phyloP scores from a whole-genome alignment of 2,329 filamentous ascomycete genomes.

The Chaetomium strumarium region DNA sequence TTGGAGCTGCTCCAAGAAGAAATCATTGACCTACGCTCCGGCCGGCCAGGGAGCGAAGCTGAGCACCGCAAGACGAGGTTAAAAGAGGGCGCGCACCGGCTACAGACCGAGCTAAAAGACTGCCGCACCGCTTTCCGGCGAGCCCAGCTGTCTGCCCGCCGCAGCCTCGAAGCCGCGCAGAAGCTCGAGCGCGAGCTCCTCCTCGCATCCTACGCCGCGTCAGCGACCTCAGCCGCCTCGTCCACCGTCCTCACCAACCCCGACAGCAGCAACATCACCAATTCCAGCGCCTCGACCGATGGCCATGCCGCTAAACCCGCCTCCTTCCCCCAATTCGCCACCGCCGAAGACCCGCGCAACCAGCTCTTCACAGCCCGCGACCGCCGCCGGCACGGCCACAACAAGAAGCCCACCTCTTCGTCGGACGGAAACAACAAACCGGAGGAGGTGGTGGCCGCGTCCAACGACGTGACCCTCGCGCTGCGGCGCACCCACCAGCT shows the following conservation, averaged over 20 bases:
- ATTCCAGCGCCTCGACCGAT: not conserved
- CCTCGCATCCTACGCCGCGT: slow-evolving; percentile 53
- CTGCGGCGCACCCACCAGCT: slow-evolving; percentile 80
- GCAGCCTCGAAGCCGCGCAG: slow-evolving; percentile 66
- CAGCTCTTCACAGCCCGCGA: slow-evolving; percentile 23
- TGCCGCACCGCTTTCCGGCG: slow-evolving; percentile 67
- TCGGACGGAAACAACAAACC: slow-evolving; percentile 48
- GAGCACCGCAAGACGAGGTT: slow-evolving; percentile 61
- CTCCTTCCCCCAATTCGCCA: too few relatives aligned
- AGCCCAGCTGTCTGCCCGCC: slow-evolving; percentile 74
- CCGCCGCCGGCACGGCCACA: slow-evolving; percentile 26
- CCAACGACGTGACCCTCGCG: slow-evolving; percentile 76
- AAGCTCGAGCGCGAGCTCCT: slow-evolving; percentile 71
- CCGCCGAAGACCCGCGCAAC: slow-evolving; percentile 14
- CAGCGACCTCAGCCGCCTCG: slow-evolving; percentile 21
- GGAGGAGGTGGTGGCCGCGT: slow-evolving; percentile 68
- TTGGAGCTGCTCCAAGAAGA: slow-evolving; percentile 76
- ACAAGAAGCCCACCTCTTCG: slow-evolving; percentile 29
- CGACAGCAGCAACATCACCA: not conserved
- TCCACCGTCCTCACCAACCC: slow-evolving; percentile 12
- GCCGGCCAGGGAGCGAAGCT: slow-evolving; percentile 45
- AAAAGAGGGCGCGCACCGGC: slow-evolving; percentile 57
- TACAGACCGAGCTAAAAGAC: slow-evolving; percentile 64
- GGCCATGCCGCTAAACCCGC: too few relatives aligned
- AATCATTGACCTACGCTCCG: slow-evolving; percentile 59